Evolutionary conservation across 441 rosid species (phyloP).

Genomic region (Codiaeum variegatum): DNA sequence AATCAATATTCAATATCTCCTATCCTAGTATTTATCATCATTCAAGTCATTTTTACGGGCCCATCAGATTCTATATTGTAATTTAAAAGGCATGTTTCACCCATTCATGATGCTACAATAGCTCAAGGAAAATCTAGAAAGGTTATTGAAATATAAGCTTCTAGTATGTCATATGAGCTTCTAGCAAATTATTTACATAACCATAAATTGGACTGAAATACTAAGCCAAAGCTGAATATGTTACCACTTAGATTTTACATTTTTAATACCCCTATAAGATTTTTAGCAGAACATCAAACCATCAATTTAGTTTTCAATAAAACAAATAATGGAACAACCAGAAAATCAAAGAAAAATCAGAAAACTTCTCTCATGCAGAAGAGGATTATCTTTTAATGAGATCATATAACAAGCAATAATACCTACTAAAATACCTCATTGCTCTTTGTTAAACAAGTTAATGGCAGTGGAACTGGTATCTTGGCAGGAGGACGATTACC

Average conservation of each 20-base stretch:
- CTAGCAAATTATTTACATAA: not conserved
- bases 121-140: not conserved
- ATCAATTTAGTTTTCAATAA: not conserved
- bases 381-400: constrained; percentile 4
- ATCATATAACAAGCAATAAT: constrained; percentile 2
- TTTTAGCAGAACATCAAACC: not conserved
- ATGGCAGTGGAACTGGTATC: constrained; percentile 82
- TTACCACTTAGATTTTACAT: not conserved
- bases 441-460: constrained; percentile 51
- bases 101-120: not conserved
- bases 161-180: no score
- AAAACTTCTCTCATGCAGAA: constrained; percentile 1
- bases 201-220: not conserved
- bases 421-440: constrained; percentile 48
- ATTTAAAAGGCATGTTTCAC: not conserved
- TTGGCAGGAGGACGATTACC: constrained; percentile 87
- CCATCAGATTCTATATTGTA: not conserved
- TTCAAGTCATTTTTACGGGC: not conserved
- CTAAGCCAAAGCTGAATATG: not conserved
- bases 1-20: not conserved
- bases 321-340: not conserved
- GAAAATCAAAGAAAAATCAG: not conserved
- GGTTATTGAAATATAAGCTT: no score
- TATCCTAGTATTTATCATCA: not conserved
- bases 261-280: not conserved